These are phyloP conservation scores for Clarireedia paspali DNA, from an alignment of 2,329 filamentous ascomycete genomes.

Conservation along the genomic window DNA sequence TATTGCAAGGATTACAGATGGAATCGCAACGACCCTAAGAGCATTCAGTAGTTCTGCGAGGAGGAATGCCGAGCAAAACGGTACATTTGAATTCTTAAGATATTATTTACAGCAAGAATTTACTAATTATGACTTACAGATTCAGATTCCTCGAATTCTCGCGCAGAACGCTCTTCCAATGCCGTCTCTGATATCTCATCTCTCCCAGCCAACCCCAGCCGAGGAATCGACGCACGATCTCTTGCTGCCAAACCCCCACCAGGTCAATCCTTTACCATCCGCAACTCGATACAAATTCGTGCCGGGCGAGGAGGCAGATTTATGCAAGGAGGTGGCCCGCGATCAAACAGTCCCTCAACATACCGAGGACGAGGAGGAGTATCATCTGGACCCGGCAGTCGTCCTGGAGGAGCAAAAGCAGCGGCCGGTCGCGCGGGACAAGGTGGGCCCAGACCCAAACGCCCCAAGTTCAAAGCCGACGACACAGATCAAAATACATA, in stretches of 20 bases:
- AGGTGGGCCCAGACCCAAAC: conserved; percentile 1
- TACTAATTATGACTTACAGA: not conserved
- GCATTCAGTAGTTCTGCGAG: conserved; percentile 26
- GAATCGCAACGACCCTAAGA: conserved; percentile 27
- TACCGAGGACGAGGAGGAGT: conserved; percentile 11
- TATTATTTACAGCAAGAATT: not conserved
- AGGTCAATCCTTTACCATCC: conserved; percentile 16
- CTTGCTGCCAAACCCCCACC: conserved; percentile 24
- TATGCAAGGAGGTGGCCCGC: not conserved
- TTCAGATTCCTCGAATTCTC: not conserved
- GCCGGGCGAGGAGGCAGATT: not conserved
- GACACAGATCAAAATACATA: conserved; percentile 2
- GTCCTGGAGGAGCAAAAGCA: not conserved
- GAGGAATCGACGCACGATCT: conserved; percentile 28
- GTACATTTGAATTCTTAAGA: not conserved
- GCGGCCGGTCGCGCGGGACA: not conserved
- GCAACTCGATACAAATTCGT: conserved; percentile 8
- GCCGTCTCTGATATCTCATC: conserved; percentile 25
- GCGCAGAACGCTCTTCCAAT: conserved; percentile 16
- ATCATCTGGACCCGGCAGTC: conserved; percentile 14
- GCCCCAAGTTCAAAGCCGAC: not conserved
- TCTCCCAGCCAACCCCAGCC: conserved; percentile 17
- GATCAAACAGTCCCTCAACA: conserved; percentile 13
- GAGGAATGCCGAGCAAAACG: conserved; percentile 17
- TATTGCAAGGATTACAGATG: conserved; percentile 24